These are phyloP conservation scores for Chytridiales sp. DNA, from an alignment of 371 early-diverging fungal species.

Conservation along the genomic window DNA sequence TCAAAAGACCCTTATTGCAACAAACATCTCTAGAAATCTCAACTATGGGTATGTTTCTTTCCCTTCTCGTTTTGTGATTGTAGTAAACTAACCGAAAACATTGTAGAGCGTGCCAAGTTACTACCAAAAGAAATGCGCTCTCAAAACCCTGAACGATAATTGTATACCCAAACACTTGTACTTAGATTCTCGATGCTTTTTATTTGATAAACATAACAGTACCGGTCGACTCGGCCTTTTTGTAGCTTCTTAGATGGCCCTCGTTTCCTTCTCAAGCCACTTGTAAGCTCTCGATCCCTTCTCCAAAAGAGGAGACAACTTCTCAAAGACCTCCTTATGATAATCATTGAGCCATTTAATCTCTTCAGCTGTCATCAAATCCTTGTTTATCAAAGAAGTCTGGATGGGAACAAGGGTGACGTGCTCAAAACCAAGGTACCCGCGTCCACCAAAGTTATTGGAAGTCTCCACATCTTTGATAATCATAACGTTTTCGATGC, in stretches of 20 bases:
- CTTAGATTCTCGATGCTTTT: too few species aligned
- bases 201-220: too few species aligned
- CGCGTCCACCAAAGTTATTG: slow-evolving; percentile 74
- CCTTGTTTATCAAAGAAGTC: slow-evolving; percentile 68
- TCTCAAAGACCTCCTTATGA: slow-evolving; percentile 71
- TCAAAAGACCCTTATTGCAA: too few species aligned
- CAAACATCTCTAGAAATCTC: too few species aligned
- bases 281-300: slow-evolving; percentile 58
- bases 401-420: slow-evolving; percentile 88
- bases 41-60: too few species aligned
- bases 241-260: slow-evolving; percentile 34
- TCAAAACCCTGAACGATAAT: too few species aligned
- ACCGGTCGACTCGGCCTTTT: background rate
- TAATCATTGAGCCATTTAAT: slow-evolving; percentile 84
- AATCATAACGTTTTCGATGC: slow-evolving; percentile 91
- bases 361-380: slow-evolving; percentile 69
- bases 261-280: slow-evolving; percentile 65
- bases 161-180: too few species aligned
- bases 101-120: too few species aligned
- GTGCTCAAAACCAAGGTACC: slow-evolving; percentile 85
- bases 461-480: slow-evolving; percentile 52
- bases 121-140: too few species aligned
- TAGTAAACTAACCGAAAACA: too few species aligned
- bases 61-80: too few species aligned
- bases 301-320: slow-evolving; percentile 73